A percentile compares a stretch with the other conserved stretches of the same genome.
phyloP scores from a whole-genome alignment of 768 basidiomycete genomes.

The Boletales sp. region DNA sequence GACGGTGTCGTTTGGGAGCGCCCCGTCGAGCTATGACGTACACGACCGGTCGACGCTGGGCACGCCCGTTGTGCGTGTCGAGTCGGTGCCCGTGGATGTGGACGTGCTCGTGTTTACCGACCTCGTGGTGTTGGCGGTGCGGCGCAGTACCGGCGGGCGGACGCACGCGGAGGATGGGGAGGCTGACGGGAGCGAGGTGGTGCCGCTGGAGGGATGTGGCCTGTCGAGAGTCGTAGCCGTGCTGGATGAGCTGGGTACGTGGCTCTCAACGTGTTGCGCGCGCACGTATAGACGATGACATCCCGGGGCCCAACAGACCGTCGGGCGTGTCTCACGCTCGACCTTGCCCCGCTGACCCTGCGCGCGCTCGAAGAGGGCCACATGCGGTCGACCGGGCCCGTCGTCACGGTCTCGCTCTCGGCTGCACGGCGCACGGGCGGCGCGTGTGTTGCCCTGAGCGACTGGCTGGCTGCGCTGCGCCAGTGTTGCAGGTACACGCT shows the following conservation, averaged over 20 bases:
- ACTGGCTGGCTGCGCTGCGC: slow-evolving; percentile 52
- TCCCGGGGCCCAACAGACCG: too few relatives aligned
- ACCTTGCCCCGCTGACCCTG: slow-evolving; percentile 45
- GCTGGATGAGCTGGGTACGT: slow-evolving; percentile 31
- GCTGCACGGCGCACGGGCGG: slow-evolving; percentile 20
- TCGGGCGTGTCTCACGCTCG: slow-evolving; percentile 39
- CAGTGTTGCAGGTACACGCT: slow-evolving; percentile 49
- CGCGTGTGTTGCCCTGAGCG: slow-evolving; percentile 4
- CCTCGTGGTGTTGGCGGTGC: slow-evolving; percentile 53
- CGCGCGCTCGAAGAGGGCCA: slow-evolving; percentile 38
- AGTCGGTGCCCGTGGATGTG: slow-evolving; percentile 25
- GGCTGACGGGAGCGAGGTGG: slow-evolving; percentile 35
- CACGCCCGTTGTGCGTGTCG: slow-evolving; percentile 23
- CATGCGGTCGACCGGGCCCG: slow-evolving; percentile 29
- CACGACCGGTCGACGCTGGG: slow-evolving; percentile 3
- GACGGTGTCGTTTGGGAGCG: slow-evolving; percentile 27
- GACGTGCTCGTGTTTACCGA: slow-evolving; percentile 64
- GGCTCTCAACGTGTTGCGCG: neutral
- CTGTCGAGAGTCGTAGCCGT: slow-evolving; percentile 48
- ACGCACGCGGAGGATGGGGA: neutral
- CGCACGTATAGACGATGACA: too few relatives aligned
- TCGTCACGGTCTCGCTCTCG: slow-evolving; percentile 36
- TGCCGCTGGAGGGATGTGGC: slow-evolving; percentile 44
- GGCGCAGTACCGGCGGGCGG: slow-evolving; percentile 15
- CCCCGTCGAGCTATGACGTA: slow-evolving; percentile 29